Evolutionary conservation across 192 early-diverging fungal species (phyloP).

Genomic region (Dispira simplex): DNA sequence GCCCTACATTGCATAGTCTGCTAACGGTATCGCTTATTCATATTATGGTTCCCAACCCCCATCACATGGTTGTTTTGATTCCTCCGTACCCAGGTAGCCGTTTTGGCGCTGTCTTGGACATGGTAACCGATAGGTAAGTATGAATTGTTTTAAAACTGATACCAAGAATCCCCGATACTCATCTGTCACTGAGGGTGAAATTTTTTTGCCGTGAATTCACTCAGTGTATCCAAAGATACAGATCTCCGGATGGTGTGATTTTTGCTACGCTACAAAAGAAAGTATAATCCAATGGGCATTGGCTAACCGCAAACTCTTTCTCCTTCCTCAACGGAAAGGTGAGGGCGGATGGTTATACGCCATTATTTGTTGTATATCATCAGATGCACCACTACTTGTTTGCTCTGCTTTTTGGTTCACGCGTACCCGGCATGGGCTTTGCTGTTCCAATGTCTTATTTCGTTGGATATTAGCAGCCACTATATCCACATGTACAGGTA

Average conservation of each 20-base stretch:
- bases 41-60: background rate
- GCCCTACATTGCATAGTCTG: background rate
- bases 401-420: constrained; percentile 71
- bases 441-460: constrained; percentile 80
- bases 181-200: too few relatives aligned
- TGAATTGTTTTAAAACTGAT: too few relatives aligned
- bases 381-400: constrained; percentile 76
- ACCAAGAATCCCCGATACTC: too few relatives aligned
- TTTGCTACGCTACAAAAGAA: too few relatives aligned
- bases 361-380: background rate
- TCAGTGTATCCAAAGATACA: too few relatives aligned
- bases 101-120: constrained; percentile 96
- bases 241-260: too few relatives aligned
- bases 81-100: constrained; percentile 37
- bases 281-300: too few relatives aligned
- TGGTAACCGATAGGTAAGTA: constrained; percentile 88
- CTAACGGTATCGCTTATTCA: background rate
- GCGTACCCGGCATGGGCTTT: constrained; percentile 49
- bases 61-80: background rate
- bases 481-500: constrained; percentile 99
- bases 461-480: constrained; percentile 89
- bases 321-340: too few relatives aligned
- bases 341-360: too few relatives aligned
- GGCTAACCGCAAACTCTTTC: too few relatives aligned
- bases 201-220: too few relatives aligned